Conservation (phyloP, 805 yeast genomes). For the Cyberlindnera xylosilytica region DNA sequence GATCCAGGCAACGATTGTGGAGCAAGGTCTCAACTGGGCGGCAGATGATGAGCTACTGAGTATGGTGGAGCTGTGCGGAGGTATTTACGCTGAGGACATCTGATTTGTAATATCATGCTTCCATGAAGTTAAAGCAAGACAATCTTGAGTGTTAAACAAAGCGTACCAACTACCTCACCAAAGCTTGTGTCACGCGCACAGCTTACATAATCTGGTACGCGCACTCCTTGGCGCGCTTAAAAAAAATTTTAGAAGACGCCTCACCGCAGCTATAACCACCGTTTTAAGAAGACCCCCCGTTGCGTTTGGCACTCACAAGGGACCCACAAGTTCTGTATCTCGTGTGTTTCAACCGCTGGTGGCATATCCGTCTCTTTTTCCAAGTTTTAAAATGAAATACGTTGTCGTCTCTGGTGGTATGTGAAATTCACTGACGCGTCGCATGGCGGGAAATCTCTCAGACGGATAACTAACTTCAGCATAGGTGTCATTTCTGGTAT, state of each 20-base stretch:
- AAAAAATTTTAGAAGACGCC: background rate
- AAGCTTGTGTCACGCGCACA: background rate
- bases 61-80: slow-evolving; percentile 23
- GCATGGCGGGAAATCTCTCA: background rate
- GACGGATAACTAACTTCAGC: background rate
- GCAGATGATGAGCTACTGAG: slow-evolving; percentile 29
- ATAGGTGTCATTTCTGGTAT: slow-evolving; percentile 88
- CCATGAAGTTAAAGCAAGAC: no score
- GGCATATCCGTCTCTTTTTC: slow-evolving; percentile 1
- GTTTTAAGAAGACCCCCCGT: slow-evolving; percentile 12
- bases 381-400: slow-evolving; percentile 70
- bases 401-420: slow-evolving; percentile 96
- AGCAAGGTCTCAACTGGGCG: slow-evolving; percentile 33
- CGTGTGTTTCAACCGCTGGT: slow-evolving; percentile 3
- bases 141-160: no score
- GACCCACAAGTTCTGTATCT: background rate
- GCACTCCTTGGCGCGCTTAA: background rate
- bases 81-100: background rate
- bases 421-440: slow-evolving; percentile 9
- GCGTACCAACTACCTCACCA: no score
- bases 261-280: background rate
- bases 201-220: no score
- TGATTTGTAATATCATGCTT: no score
- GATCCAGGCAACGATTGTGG: slow-evolving; percentile 31
- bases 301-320: slow-evolving; percentile 13